Evolutionary conservation across 495 filamentous ascomycete genomes (phyloP), one percentile per base, ranked within the genome.

Genomic region (Xanthoparmelia taractica): DNA sequence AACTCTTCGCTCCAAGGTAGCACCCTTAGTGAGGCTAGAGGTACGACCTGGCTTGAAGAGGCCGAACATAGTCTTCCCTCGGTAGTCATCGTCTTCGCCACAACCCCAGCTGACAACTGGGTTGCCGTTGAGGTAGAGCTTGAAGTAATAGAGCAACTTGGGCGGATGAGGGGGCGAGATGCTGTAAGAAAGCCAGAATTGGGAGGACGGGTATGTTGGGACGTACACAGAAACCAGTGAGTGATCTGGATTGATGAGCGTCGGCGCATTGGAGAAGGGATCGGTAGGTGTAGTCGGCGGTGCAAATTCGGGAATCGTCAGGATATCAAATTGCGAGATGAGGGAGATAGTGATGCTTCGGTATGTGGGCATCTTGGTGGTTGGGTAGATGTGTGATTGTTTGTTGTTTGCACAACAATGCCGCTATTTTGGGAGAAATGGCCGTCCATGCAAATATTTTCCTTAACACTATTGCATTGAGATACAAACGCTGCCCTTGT

Each of bases 51-150:
- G 64, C 20, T 71, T 65, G 58, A 64, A 73, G 15, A 78, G 58
- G 8, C 66, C 77, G 61, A 73, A 79, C 70, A 77, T 71, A 0
- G 73, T 76, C 65, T 70, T 75, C 5, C 77, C 77, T 27, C 69
- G 68, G 65, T 69, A 79, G 18, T 64, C 65, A 36, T 77, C 65
- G 34, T 71, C 66, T 43, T 70, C 67, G 27, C 72, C 74, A 34
- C 69, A 73, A 8, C 73, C 71, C 77, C 77, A 79, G 60, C 66
- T 77, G 13, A 73, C 71, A 33, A 79, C 65, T 48, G 63, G 52
- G 23, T 58, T 64, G 12, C 61, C 69, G 54, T 76, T 71, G 67
- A 74, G 64, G 66, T 72, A 74, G 45, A 78, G 68, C 67, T 78
- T 79, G 69, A 78, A 77, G 63, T 75, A 73, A 56, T 72, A 77